Conservation (phyloP, 305 asterid genomes). For the Solanum hybrid region DNA sequence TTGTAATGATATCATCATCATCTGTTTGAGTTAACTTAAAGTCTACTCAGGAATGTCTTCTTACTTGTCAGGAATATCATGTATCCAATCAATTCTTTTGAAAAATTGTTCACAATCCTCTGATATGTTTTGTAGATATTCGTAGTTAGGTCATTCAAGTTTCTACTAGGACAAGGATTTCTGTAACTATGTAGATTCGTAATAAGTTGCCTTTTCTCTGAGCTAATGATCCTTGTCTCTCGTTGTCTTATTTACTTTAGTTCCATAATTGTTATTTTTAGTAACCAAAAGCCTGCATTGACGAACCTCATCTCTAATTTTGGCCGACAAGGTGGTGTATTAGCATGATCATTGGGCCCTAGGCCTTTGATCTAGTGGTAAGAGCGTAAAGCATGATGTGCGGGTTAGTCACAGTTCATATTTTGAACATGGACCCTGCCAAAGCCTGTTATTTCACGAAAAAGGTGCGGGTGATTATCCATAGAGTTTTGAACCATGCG, state of each 20-base stretch:
- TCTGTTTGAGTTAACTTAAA: background rate
- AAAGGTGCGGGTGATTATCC: background rate
- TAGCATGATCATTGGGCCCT: background rate
- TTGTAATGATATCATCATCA: background rate
- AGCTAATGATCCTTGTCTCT: background rate
- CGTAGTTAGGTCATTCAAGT: background rate
- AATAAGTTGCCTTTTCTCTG: background rate
- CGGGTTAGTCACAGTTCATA: background rate
- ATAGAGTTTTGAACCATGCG: background rate
- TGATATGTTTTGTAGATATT: background rate
- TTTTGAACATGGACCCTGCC: background rate
- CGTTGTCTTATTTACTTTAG: background rate
- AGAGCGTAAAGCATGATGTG: background rate
- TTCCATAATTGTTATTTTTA: background rate
- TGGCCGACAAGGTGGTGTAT: background rate
- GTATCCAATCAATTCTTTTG: background rate
- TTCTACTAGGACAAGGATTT: background rate
- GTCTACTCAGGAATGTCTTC: background rate
- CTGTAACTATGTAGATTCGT: background rate
- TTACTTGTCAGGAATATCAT: background rate
- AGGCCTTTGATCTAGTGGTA: background rate
- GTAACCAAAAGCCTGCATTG: background rate
- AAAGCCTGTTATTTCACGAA: background rate
- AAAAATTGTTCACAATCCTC: background rate
- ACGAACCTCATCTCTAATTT: background rate